Evolutionary conservation across 306 rosid genomes (phyloP), one percentile per base, ranked within the genome.

Genomic region (Medicago lupulina): DNA sequence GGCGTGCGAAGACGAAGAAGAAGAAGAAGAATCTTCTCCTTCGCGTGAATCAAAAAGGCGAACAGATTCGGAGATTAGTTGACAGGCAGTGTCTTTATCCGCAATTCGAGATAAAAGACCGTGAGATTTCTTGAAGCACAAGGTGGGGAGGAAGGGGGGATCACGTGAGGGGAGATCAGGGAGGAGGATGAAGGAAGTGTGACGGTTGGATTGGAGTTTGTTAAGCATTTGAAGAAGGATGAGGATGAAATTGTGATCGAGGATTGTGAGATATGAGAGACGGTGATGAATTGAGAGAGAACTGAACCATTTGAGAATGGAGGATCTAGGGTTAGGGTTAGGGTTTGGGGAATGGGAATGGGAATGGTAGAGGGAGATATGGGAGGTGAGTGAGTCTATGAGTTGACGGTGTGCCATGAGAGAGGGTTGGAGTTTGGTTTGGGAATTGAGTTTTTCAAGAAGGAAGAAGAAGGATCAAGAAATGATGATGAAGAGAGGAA

Each of bases 331-430:
- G 73, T 69, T 82, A 1, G 71, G 75, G 75, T 78, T 71, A 1
- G 68, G 80, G 53, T 54, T 75, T 2, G 67, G 54, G 15, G n/a
- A 40, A 3, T 50, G 66, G 34, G 76, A 40, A 7, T 46, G 79
- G 67, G 91, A 91, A 58, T 88, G 90, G 86, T 91, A 93, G 78
- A 93, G 87, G 38, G 98, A 89, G 81, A 93, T 88, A 80, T 91
- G 96, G 12, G 98, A 85, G 75, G 98, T 88, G 76, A 93, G 97
- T 28, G 86, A 80, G 84, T 93, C 97, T 16, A 93, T 86, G 85
- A 89, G 93, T 73, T 84, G 93, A 68, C 82, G 87, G 82, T 87
- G 96, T 77, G 82, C 79, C 92, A 87, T 80, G 78, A 60, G 53
- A 77, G 23, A 34, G 15, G 46, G 3, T 36, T 38, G 69, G 69